phyloP scores from a whole-genome alignment of 169 alveolate genomes.

The Cryptosporidium ubiquitum region DNA sequence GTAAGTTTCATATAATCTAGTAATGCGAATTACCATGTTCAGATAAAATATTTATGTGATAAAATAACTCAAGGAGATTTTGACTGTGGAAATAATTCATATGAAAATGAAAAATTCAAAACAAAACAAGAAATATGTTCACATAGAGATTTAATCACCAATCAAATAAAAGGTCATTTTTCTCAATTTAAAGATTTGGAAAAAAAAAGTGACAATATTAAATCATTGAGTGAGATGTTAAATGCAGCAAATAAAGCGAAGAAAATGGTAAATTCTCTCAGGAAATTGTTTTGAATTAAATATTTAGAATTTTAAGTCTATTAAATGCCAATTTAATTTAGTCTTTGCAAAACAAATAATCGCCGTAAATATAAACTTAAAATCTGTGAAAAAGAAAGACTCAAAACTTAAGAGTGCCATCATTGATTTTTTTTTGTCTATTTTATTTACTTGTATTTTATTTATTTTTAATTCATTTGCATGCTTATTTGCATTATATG shows the following conservation, averaged over 20 bases:
- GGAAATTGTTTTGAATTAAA: constrained; percentile 1
- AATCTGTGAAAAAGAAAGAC: neutral
- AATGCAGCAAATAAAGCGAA: constrained; percentile 62
- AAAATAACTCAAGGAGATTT: constrained; percentile 1
- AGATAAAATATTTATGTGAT: constrained; percentile 29
- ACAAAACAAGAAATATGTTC: neutral
- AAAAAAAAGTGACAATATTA: constrained; percentile 1
- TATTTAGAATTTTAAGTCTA: neutral
- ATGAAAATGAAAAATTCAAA: neutral
- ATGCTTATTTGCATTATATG: neutral
- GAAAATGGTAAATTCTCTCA: constrained; percentile 20
- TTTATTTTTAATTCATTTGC: neutral
- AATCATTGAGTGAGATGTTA: constrained; percentile 31
- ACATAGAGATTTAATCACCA: neutral
- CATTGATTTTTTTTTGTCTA: no score
- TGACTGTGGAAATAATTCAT: constrained; percentile 10
- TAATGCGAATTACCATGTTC: neutral
- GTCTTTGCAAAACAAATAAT: no score
- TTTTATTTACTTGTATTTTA: no score
- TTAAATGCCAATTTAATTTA: no score
- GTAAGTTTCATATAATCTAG: constrained; percentile 10
- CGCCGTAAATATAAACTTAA: no score
- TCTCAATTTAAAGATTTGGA: neutral
- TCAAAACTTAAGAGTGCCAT: no score
- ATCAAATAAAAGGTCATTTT: neutral